These are phyloP conservation scores for Athelia psychrophila DNA, from an alignment of 1,284 basidiomycete species.

Conservation along the genomic window DNA sequence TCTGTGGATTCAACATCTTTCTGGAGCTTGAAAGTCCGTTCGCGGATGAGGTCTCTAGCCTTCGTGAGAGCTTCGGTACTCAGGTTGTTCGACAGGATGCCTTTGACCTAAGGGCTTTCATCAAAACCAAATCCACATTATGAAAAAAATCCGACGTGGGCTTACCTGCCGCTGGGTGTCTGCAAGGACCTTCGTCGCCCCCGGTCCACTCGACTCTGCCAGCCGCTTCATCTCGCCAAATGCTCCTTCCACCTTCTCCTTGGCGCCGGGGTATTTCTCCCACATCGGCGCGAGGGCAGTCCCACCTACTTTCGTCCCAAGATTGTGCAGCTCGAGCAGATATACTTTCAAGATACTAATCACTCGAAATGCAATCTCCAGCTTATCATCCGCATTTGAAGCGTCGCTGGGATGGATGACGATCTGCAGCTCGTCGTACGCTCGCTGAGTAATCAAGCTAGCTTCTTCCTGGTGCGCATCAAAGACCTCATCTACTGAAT, in stretches of 20 bases:
- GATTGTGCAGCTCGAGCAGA: conserved; percentile 12
- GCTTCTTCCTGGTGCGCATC: conserved; percentile 41
- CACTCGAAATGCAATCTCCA: not conserved
- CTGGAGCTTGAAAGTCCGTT: not conserved
- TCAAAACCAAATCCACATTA: not conserved
- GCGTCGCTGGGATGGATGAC: conserved; percentile 10
- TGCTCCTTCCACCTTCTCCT: conserved; percentile 29
- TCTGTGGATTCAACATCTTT: not conserved
- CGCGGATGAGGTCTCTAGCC: conserved; percentile 1
- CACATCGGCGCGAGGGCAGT: conserved; percentile 23
- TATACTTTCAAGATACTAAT: not conserved
- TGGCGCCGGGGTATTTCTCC: conserved; percentile 29
- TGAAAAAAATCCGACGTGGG: not conserved
- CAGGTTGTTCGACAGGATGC: conserved; percentile 12
- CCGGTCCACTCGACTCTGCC: conserved; percentile 30
- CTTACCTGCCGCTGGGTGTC: conserved; percentile 28
- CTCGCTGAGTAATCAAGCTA: conserved; percentile 33
- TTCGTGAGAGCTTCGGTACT: not conserved
- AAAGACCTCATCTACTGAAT: conserved; percentile 38
- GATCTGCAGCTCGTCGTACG: conserved; percentile 34
- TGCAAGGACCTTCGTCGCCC: conserved; percentile 32
- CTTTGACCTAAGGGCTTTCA: not conserved
- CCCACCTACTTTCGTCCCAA: conserved; percentile 14
- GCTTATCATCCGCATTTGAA: not conserved
- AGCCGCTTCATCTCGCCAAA: conserved; percentile 29